Evolutionary conservation across 345 rosid genomes (phyloP), one percentile per base, ranked within the genome.

Genomic region (Euphorbia peplus): DNA sequence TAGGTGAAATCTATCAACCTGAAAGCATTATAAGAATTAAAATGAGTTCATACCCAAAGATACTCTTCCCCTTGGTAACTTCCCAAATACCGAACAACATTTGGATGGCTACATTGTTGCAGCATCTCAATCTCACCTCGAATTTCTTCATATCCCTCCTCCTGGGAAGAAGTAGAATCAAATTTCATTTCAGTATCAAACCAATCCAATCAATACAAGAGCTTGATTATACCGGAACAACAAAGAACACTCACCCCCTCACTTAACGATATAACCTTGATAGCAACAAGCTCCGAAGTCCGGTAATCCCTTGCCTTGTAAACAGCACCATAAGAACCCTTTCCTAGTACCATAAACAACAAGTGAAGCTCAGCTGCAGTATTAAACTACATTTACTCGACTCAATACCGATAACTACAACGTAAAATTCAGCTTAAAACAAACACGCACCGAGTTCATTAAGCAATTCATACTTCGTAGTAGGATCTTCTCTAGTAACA

Each of bases 111-210:
- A 75, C 99, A 91, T 61, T 91, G 99, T 82, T 91, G 99, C 85
- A 95, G 71, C 99, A 95, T 95, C 90, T 95, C 99, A 73, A 95
- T 95, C 81, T 95, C 99, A 39, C 98, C 98, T 9, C 99, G 86
- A 44, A 95, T 91, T 79, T 95, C 99, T 82, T 95, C 99, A 72
- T 91, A 95, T 0, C 97, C 99, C 76, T 91, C 99, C 85, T 95
- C 99, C 99, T 93, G 75, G 8, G 69, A 59, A 85, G 47, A 76
- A 37, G 46, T 28, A 56, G 19, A 63, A 11, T 41, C 48, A 63
- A 12, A 71, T 56, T 25, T 58, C 73, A 74, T 60, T 53, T 63
- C 55, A 32, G 8, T 13, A 67, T 30, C 60, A 14, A 55, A 41
- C 66, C 60, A 67, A 30, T 41, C 0, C 22, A 72, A 42, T 62